phyloP scores from a whole-genome alignment of 345 rosid species.

The Arabis hirsuta region DNA sequence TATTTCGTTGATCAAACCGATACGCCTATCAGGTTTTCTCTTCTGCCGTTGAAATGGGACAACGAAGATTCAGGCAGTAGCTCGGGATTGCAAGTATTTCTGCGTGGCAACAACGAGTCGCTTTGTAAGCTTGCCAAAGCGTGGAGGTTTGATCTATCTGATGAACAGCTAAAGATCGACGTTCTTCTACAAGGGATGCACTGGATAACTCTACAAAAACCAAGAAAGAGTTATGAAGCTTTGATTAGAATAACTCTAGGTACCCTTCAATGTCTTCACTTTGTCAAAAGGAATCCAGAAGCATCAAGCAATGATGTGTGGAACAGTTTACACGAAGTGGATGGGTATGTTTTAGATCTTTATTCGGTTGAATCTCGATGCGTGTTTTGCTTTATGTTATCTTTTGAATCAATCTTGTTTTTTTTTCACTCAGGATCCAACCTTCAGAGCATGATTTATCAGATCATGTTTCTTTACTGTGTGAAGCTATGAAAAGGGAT shows the following conservation, averaged over 20 bases:
- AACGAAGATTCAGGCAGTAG: neutral
- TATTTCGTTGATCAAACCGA: conserved; percentile 22
- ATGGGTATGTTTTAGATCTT: conserved; percentile 34
- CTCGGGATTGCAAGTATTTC: neutral
- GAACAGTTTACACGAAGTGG: neutral
- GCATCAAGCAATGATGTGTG: conserved; percentile 8
- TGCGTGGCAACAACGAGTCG: conserved; percentile 13
- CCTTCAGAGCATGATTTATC: conserved; percentile 58
- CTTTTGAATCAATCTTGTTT: neutral
- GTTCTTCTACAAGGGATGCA: conserved; percentile 24
- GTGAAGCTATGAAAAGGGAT: conserved; percentile 57
- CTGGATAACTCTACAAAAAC: conserved; percentile 21
- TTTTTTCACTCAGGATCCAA: conserved; percentile 36
- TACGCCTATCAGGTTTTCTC: neutral
- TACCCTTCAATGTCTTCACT: conserved; percentile 30
- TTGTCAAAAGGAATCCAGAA: conserved; percentile 20
- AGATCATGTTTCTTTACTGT: conserved; percentile 52
- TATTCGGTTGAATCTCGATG: neutral
- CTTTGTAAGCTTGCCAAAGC: conserved; percentile 26
- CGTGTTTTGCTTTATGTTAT: conserved; percentile 10
- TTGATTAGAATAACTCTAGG: conserved; percentile 16
- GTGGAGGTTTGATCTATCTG: conserved; percentile 33
- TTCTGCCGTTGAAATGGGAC: conserved; percentile 13
- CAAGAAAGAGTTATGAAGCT: conserved; percentile 30
- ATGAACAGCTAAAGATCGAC: conserved; percentile 17